Percentiles rank a stretch among this genome's conserved stretches.
Conservation (phyloP, 257 asterid genomes). For the Agastache rugosa region DNA sequence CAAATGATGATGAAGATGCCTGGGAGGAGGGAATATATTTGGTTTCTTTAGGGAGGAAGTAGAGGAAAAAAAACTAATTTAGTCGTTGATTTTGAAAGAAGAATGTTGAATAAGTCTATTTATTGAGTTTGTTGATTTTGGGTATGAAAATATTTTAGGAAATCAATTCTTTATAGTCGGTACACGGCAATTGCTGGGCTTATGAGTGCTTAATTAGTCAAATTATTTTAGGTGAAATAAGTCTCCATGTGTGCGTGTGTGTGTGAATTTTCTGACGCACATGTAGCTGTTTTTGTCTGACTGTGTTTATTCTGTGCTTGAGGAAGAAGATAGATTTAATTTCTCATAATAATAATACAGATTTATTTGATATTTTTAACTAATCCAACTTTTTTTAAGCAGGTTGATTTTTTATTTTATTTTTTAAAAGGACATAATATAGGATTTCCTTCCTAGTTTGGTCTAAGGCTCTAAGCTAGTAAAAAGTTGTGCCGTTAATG, state of each 20-base stretch:
- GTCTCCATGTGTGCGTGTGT: slow-evolving; percentile 13
- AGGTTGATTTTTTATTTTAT: no score
- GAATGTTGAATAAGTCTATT: slow-evolving; percentile 37
- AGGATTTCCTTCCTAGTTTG: slow-evolving; percentile 4
- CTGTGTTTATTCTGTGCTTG: slow-evolving; percentile 33
- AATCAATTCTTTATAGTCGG: slow-evolving; percentile 24
- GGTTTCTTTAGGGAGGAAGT: background rate
- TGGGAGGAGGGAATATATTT: slow-evolving; percentile 12
- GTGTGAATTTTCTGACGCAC: slow-evolving; percentile 26
- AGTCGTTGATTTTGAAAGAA: slow-evolving; percentile 38
- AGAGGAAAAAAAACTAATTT: slow-evolving; percentile 19
- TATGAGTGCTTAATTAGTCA: slow-evolving; percentile 36
- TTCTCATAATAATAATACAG: background rate
- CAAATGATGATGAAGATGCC: slow-evolving; percentile 24
- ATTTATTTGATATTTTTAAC: background rate
- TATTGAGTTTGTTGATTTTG: slow-evolving; percentile 32
- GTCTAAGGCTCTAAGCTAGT: slow-evolving; percentile 19
- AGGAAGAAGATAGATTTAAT: background rate
- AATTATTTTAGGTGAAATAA: slow-evolving; percentile 37
- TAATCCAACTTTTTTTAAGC: background rate
- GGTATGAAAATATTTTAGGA: slow-evolving; percentile 23
- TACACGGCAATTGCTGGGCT: slow-evolving; percentile 32
- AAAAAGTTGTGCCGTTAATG: slow-evolving; percentile 30
- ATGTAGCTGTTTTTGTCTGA: slow-evolving; percentile 42
- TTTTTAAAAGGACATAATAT: background rate